phyloP scores from a whole-genome alignment of 2,329 filamentous ascomycete species.

The Penicillium paneum region DNA sequence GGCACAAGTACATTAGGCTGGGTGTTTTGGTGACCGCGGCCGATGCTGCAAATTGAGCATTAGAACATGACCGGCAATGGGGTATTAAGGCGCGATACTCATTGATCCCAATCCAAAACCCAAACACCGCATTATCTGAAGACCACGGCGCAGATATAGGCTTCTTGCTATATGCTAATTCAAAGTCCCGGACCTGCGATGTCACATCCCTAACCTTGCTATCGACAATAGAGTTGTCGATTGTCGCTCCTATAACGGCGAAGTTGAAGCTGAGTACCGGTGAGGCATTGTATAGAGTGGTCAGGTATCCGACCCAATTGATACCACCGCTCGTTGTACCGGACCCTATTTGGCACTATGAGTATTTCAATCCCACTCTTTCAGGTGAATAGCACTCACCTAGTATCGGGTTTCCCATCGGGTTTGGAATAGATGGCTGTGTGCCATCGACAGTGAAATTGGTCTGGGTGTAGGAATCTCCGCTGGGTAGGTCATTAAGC shows the following conservation, averaged over 20 bases:
- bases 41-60: constrained; percentile 19
- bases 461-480: constrained; percentile 60
- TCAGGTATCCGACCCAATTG: constrained; percentile 54
- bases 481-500: constrained; percentile 35
- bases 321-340: constrained; percentile 50
- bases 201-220: constrained; percentile 55
- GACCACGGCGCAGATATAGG: constrained; percentile 28
- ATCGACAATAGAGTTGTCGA: constrained; percentile 51
- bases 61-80: not conserved
- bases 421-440: constrained; percentile 53
- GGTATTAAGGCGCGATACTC: constrained; percentile 20
- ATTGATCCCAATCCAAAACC: constrained; percentile 36
- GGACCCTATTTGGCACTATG: constrained; percentile 37
- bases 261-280: constrained; percentile 54
- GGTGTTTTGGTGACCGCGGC: constrained; percentile 29
- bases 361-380: not conserved
- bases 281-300: constrained; percentile 48
- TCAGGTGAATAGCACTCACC: constrained; percentile 13
- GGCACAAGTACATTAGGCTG: constrained; percentile 30
- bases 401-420: constrained; percentile 58
- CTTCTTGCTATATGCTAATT: constrained; percentile 40
- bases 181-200: constrained; percentile 44
- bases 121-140: constrained; percentile 27
- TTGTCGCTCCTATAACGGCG: constrained; percentile 54
- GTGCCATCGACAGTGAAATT: constrained; percentile 54